These are phyloP conservation scores for Rhinocladiella similis DNA, from an alignment of 2,329 filamentous ascomycete genomes.

Conservation along the genomic window DNA sequence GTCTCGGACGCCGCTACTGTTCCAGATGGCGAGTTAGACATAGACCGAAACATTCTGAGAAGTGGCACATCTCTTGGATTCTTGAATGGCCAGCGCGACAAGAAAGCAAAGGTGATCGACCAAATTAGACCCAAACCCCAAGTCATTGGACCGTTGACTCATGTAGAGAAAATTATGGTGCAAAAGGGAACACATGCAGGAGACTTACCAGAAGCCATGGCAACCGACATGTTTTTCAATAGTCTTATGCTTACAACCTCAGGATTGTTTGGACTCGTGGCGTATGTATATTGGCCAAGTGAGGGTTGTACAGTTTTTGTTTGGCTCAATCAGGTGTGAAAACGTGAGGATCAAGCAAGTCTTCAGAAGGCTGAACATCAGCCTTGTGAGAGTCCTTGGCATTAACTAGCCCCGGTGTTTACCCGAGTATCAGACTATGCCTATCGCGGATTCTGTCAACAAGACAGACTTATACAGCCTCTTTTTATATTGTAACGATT, in stretches of 20 bases:
- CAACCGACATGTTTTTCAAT: neutral
- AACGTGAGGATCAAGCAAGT: neutral
- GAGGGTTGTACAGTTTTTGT: neutral
- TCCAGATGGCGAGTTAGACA: neutral
- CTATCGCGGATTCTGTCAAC: conserved; percentile 1
- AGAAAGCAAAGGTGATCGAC: neutral
- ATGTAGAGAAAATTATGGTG: conserved; percentile 1
- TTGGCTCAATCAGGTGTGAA: neutral
- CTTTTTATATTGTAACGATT: too few species aligned
- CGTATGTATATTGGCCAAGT: neutral
- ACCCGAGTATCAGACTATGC: neutral
- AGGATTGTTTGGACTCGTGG: neutral
- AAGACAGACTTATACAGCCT: neutral
- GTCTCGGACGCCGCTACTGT: conserved; percentile 11
- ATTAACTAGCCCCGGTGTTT: neutral
- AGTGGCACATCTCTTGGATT: neutral
- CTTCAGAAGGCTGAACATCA: neutral
- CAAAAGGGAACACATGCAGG: neutral
- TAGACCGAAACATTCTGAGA: neutral
- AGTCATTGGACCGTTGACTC: neutral
- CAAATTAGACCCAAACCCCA: neutral
- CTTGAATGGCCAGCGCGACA: neutral
- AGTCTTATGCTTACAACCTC: neutral
- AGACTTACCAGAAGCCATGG: conserved; percentile 11
- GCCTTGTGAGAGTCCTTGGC: neutral